phyloP scores from a whole-genome alignment of 2,329 filamentous ascomycete species.

The Byssothecium circinans region DNA sequence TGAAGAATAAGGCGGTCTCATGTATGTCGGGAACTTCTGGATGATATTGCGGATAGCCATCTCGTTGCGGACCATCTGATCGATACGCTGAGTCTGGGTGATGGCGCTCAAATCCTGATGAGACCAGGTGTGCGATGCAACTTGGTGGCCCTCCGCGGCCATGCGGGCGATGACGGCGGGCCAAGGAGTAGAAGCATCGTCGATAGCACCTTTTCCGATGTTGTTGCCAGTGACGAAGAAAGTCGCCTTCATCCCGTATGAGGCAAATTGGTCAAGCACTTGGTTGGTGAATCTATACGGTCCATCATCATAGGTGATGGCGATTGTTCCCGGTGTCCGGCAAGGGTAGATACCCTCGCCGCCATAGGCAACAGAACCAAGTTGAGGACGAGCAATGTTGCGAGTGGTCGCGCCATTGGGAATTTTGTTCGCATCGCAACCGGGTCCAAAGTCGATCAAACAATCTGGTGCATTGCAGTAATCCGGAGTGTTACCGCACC shows the following conservation, averaged over 20 bases:
- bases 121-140: constrained; percentile 62
- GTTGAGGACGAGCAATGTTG: constrained; percentile 53
- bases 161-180: constrained; percentile 57
- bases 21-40: constrained; percentile 59
- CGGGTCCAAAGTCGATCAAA: constrained; percentile 60
- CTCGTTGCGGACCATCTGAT: constrained; percentile 57
- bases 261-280: constrained; percentile 61
- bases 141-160: constrained; percentile 59
- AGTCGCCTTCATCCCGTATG: constrained; percentile 64
- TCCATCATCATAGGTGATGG: constrained; percentile 69
- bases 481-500: constrained; percentile 56
- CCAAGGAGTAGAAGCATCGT: constrained; percentile 52
- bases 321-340: constrained; percentile 57
- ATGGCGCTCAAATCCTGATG: constrained; percentile 53
- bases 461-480: constrained; percentile 65
- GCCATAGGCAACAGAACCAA: constrained; percentile 60
- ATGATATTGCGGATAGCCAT: constrained; percentile 59
- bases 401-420: constrained; percentile 58
- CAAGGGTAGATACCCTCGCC: constrained; percentile 60
- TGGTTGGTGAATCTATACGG: constrained; percentile 63
- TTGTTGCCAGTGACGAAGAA: constrained; percentile 67
- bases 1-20: constrained; percentile 53
- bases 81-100: constrained; percentile 46
- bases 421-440: constrained; percentile 61
- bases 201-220: constrained; percentile 58